Evolutionary conservation across 352 stramenopile species (phyloP), one percentile per base, ranked within the genome.

Genomic region (Phytopythium aichiense): DNA sequence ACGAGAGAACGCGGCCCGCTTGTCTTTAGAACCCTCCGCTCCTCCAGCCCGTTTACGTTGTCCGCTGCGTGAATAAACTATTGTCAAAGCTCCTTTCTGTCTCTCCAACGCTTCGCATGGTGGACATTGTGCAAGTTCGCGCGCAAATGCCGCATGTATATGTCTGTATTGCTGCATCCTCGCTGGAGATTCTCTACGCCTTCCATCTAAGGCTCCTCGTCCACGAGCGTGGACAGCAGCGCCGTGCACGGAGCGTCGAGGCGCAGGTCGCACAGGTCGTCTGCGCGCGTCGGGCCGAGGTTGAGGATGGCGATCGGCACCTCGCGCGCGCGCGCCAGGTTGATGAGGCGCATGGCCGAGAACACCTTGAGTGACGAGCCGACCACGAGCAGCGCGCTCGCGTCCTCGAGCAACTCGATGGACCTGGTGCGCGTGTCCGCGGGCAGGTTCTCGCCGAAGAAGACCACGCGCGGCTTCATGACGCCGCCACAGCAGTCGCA

Each of bases 401-500:
- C 81, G 33, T 88, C 70, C 54, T 90, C 73, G n/a, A 98, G 71
- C 20, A 64, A 67, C 46, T 85, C 80, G 35, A 90, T 63, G 37
- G 83, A 87, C 52, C 79, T 68, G 7, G 84, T 72, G 13, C 97
- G 90, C 11, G 90, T 83, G 35, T 76, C 56, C 18, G 69, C 71
- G 1, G 95, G 94, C 67, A 99, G 95, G 60, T 89, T 95, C 64
- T 98, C 97, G 7, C 97, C 96, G 72, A 99, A 99, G 69, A 99
- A 99, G 7, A 99, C 94, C 42, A 99, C 95, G 56, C 79, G 88
- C 13, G 84, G 84, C 53, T 93, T 93, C 60, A 93, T 74, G 63
- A 91, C 74, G 46, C 93, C 92, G 11, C 84, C 83, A 50, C 91
- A 97, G 22, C 73, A 59, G 20, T 48, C 48, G 65, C 91, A 97